A percentile compares a stretch with the other conserved stretches of the same genome.
Conservation (phyloP, 345 rosid genomes). For the Trapa bicornis region DNA sequence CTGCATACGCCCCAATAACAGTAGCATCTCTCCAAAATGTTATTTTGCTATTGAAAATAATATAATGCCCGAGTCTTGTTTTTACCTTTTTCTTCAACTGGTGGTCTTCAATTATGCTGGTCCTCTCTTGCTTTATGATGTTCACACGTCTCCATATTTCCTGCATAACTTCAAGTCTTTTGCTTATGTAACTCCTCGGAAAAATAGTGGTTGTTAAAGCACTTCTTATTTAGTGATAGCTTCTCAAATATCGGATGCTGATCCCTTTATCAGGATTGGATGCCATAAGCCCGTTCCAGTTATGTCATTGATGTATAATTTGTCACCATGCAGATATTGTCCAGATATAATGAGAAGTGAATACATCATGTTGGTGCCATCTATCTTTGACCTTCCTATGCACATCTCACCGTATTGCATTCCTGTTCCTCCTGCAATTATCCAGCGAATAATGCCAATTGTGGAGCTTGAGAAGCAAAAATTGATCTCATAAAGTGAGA, state of each 20-base stretch:
- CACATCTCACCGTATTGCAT: not conserved
- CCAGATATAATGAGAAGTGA: not conserved
- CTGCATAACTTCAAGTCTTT: not conserved
- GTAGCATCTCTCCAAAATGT: not conserved
- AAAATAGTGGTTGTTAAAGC: not conserved
- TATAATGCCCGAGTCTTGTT: not conserved
- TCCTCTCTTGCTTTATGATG: not conserved
- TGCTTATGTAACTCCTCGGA: not conserved
- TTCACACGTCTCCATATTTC: not conserved
- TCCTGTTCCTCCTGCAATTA: not conserved
- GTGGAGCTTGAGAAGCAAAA: not conserved
- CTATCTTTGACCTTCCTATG: not conserved
- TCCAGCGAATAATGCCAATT: not conserved
- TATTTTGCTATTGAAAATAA: not conserved
- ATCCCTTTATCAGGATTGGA: conserved; percentile 24
- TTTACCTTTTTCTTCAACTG: not conserved
- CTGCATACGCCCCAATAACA: not conserved
- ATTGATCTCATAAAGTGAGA: not conserved
- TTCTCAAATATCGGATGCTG: conserved; percentile 29
- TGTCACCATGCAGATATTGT: not conserved
- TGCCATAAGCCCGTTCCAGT: not conserved
- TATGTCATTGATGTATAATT: not conserved
- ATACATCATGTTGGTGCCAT: not conserved
- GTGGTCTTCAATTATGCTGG: not conserved
- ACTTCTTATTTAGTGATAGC: not conserved